Conservation (phyloP, 768 basidiomycete species). For the Auriscalpium vulgare region DNA sequence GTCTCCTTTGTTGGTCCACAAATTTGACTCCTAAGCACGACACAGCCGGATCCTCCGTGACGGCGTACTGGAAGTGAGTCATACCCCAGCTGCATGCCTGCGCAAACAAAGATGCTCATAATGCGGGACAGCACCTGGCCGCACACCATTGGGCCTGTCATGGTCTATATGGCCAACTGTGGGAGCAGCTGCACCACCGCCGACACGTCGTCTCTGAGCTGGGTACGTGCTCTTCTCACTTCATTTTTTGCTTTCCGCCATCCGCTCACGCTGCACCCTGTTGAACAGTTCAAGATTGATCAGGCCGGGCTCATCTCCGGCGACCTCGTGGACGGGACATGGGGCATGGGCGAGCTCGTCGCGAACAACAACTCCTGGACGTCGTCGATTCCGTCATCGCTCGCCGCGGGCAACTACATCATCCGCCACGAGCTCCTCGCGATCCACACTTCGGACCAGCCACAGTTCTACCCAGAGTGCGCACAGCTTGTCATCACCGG, state of each 20-base stretch:
- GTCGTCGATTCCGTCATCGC: slow-evolving; percentile 6
- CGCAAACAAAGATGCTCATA: background rate
- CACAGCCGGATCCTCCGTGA: slow-evolving; percentile 27
- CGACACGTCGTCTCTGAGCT: slow-evolving; percentile 21
- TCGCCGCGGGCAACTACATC: slow-evolving; percentile 15
- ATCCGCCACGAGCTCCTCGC: slow-evolving; percentile 22
- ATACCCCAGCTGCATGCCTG: background rate
- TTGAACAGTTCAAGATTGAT: slow-evolving; percentile 30
- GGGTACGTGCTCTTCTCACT: slow-evolving; percentile 14
- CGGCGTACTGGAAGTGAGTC: slow-evolving; percentile 31
- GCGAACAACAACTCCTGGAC: slow-evolving; percentile 27
- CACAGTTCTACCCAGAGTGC: slow-evolving; percentile 32
- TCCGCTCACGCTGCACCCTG: background rate
- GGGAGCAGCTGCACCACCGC: slow-evolving; percentile 25
- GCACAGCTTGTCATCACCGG: slow-evolving; percentile 22
- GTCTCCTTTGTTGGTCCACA: background rate
- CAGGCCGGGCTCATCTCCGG: slow-evolving; percentile 26
- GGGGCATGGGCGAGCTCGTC: slow-evolving; percentile 30
- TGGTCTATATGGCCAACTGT: slow-evolving; percentile 32
- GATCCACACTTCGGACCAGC: slow-evolving; percentile 26
- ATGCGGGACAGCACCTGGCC: slow-evolving; percentile 21
- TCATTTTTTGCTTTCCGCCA: background rate
- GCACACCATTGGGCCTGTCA: slow-evolving; percentile 26
- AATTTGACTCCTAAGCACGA: too few relatives aligned
- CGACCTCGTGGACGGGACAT: slow-evolving; percentile 21